Percentiles rank a stretch among this genome's conserved stretches.
Conservation (phyloP, 257 asterid species). For the Linaria vulgaris region DNA sequence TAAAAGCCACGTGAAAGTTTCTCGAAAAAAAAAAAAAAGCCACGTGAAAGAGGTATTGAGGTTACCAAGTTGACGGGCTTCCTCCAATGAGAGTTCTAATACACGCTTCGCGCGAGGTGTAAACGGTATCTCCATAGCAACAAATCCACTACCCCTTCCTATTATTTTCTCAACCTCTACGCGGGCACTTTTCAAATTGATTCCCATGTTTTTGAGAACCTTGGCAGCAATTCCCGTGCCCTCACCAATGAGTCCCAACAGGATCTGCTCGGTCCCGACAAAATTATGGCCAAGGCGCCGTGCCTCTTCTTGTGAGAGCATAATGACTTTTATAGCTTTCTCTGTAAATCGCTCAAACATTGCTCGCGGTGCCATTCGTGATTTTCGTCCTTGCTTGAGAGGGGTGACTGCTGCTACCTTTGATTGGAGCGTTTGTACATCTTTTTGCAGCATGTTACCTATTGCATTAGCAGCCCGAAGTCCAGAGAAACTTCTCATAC, state of each 20-base stretch:
- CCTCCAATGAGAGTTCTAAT: constrained; percentile 91
- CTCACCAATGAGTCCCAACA: constrained; percentile 94
- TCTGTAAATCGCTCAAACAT: constrained; percentile 99
- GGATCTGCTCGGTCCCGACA: constrained; percentile 95
- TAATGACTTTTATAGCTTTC: constrained; percentile 91
- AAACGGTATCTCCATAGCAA: constrained; percentile 96
- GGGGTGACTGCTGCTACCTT: constrained; percentile 54
- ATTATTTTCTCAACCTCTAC: constrained; percentile 97
- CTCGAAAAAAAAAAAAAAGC: constrained; percentile 4
- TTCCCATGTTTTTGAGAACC: constrained; percentile 96
- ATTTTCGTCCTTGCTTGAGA: constrained; percentile 45
- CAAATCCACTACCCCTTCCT: constrained; percentile 98
- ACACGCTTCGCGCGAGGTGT: constrained; percentile 99
- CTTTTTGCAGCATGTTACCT: constrained; percentile 48
- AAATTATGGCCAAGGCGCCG: constrained; percentile 95
- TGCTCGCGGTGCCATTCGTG: constrained; percentile 63
- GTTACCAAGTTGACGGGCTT: constrained; percentile 97
- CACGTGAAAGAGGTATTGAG: constrained; percentile 5
- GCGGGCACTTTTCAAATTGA: constrained; percentile 95
- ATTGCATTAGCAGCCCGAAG: constrained; percentile 71
- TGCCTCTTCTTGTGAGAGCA: constrained; percentile 99
- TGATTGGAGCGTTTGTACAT: constrained; percentile 57
- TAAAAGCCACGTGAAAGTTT: not conserved
- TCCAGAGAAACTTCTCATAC: constrained; percentile 60
- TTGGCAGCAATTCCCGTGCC: constrained; percentile 99